Base-by-base conservation (phyloP, 306 rosid genomes). In the Acmispon strigosus region DNA sequence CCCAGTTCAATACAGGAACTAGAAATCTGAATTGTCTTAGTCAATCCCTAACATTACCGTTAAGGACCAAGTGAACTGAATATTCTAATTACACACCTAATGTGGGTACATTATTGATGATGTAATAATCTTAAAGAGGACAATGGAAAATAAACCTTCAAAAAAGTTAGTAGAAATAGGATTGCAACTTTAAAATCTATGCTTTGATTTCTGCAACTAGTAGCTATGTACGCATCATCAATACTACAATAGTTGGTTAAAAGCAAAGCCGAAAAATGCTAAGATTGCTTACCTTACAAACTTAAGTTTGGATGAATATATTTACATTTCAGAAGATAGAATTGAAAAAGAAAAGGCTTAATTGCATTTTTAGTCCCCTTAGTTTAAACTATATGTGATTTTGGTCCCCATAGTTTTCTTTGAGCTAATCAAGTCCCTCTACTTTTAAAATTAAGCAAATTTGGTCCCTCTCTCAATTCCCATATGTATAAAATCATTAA, bases 321-420 rank as follows among this genome's bases (percentile, higher is more conserved):
- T 44, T 64, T 50, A 49, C 50, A 27, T 27, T 78, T 47, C 17
- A 60, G 43, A 63, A 70, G 59, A 57, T 27, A 43, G 37, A 71
- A 60, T 32, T 32, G 37, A 6, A 32, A 27, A 27, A 22, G 49
- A 50, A 57, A 63, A 69, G 8, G n/a, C n/a, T n/a, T n/a, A n/a
- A n/a, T n/a, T n/a, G n/a, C n/a, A n/a, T n/a, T n/a, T n/a, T n/a
- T n/a, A n/a, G n/a, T n/a, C n/a, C n/a, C n/a, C n/a, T n/a, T n/a
- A n/a, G n/a, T n/a, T n/a, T n/a, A n/a, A n/a, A n/a, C n/a, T n/a
- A n/a, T n/a, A n/a, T n/a, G n/a, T n/a, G n/a, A n/a, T n/a, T n/a
- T n/a, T n/a, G n/a, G n/a, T n/a, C n/a, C n/a, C n/a, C n/a, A n/a
- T n/a, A n/a, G n/a, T n/a, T n/a, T n/a, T n/a, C n/a, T n/a, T n/a